phyloP scores from a whole-genome alignment of 805 yeast species.

The Wickerhamomyces strasburgensis region DNA sequence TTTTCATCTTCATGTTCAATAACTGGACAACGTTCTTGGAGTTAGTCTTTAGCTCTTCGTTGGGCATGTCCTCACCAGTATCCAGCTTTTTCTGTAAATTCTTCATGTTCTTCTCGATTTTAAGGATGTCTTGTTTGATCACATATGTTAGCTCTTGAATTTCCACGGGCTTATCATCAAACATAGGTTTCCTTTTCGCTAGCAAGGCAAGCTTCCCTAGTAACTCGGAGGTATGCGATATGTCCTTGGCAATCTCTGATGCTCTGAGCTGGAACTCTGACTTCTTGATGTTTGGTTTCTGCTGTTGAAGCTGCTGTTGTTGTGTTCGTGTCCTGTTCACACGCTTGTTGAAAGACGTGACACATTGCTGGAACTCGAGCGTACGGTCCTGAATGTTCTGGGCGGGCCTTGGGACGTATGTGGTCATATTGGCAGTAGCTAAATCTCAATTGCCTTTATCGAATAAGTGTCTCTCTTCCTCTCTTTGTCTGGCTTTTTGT shows the following conservation, averaged over 20 bases:
- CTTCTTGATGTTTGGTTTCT: conserved; percentile 16
- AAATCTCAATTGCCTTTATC: no score
- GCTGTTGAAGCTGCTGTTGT: conserved; percentile 17
- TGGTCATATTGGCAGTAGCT: no score
- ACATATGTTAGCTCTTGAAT: conserved; percentile 81
- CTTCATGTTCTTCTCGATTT: conserved; percentile 67
- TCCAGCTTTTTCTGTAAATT: conserved; percentile 52
- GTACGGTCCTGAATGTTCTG: conserved; percentile 69
- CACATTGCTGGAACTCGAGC: conserved; percentile 89
- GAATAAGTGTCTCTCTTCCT: no score
- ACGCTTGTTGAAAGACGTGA: conserved; percentile 63
- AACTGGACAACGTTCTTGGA: conserved; percentile 83
- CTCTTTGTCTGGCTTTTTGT: no score
- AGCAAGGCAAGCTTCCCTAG: conserved; percentile 72
- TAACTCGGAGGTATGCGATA: conserved; percentile 77
- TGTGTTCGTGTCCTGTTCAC: conserved; percentile 31
- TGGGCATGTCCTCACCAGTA: conserved; percentile 30
- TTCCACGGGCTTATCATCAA: conserved; percentile 92
- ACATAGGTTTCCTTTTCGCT: conserved; percentile 85
- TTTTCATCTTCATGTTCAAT: conserved; percentile 83
- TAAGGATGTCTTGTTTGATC: conserved; percentile 80
- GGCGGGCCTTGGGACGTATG: conserved; percentile 14
- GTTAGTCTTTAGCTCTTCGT: conserved; percentile 60
- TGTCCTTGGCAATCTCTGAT: conserved; percentile 79
- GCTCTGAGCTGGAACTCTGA: conserved; percentile 67